Conservation (phyloP, 2,329 filamentous ascomycete species). For the Colletotrichum cuscutae region DNA sequence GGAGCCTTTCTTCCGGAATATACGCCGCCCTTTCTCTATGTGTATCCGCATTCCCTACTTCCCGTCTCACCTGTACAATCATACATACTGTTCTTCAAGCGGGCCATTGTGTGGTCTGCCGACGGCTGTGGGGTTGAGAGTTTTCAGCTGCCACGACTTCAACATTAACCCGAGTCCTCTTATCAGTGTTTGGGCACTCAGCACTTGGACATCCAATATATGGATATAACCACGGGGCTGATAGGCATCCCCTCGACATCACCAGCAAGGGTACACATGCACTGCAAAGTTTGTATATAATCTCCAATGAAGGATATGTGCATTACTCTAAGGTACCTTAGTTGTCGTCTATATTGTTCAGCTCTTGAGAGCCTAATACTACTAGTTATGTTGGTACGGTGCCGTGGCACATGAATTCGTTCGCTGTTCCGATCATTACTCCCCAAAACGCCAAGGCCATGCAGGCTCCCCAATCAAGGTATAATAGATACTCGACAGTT, state of each 20-base stretch:
- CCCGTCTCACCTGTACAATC: not conserved
- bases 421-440: constrained; percentile 32
- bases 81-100: not conserved
- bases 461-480: constrained; percentile 27
- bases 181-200: not conserved
- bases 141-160: not conserved
- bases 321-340: constrained; percentile 34
- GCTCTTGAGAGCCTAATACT: constrained; percentile 32
- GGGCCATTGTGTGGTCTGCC: not conserved
- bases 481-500: constrained; percentile 29
- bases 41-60: too few species aligned
- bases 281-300: not conserved
- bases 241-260: not conserved
- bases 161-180: not conserved
- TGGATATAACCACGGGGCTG: not conserved
- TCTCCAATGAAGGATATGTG: constrained; percentile 27
- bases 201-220: not conserved
- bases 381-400: constrained; percentile 33
- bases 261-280: too few species aligned
- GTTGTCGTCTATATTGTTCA: constrained; percentile 32
- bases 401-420: constrained; percentile 30
- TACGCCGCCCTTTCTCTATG: too few species aligned
- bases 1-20: too few species aligned
- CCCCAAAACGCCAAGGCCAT: constrained; percentile 33
- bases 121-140: not conserved